Evolutionary conservation across 192 early-diverging fungal species (phyloP).

Genomic region (Dimargaris xerosporica): DNA sequence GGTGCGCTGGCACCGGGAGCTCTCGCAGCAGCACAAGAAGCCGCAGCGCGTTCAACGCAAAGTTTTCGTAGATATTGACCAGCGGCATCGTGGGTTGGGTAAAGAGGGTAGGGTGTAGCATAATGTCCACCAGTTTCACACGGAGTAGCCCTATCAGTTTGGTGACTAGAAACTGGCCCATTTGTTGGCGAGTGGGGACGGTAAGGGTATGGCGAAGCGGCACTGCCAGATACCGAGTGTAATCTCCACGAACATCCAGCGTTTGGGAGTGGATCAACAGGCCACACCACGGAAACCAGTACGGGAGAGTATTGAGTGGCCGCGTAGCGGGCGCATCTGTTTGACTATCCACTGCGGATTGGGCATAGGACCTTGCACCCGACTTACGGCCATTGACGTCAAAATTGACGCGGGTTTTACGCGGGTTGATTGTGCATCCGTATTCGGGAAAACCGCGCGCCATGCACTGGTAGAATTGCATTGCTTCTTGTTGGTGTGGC

Average conservation of each 20-base stretch:
- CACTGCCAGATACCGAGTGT: conserved; percentile 31
- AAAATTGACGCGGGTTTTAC: conserved; percentile 73
- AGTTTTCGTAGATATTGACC: conserved; percentile 69
- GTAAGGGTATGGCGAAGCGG: conserved; percentile 31
- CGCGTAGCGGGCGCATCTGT: conserved; percentile 8
- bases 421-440: conserved; percentile 56
- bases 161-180: conserved; percentile 25
- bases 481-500: conserved; percentile 27
- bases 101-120: conserved; percentile 47
- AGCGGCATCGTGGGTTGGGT: conserved; percentile 33
- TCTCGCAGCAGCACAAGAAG: conserved; percentile 24
- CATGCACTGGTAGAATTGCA: conserved; percentile 40
- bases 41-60: conserved; percentile 56
- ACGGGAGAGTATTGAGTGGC: background rate
- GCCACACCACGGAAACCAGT: conserved; percentile 67
- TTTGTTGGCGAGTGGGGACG: conserved; percentile 23
- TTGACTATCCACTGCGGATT: background rate
- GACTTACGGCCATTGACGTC: conserved; percentile 15
- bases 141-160: conserved; percentile 25
- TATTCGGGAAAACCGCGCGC: conserved; percentile 42
- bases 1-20: conserved; percentile 5
- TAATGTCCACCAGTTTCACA: conserved; percentile 30
- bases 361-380: conserved; percentile 21
- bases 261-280: conserved; percentile 48
- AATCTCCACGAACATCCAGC: conserved; percentile 56